Conservation (phyloP, 495 filamentous ascomycete genomes). For the Penicillium steckii region DNA sequence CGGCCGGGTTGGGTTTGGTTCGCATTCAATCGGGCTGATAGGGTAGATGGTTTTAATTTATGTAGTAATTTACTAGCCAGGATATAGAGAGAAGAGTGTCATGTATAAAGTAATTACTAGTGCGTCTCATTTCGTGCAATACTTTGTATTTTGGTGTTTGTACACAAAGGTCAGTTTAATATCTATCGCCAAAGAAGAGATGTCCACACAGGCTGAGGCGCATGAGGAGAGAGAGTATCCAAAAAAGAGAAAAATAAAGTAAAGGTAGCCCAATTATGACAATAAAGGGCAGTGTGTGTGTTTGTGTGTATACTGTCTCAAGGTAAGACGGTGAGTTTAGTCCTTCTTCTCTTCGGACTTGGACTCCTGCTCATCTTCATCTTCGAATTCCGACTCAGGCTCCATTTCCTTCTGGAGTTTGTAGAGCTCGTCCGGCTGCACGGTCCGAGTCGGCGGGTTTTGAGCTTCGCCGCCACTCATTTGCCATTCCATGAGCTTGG, state of each 20-base stretch:
- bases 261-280: not conserved
- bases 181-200: constrained; percentile 19
- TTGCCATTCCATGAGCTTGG: constrained; percentile 98
- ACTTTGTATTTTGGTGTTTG: constrained; percentile 12
- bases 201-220: constrained; percentile 6
- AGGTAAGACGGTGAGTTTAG: constrained; percentile 3
- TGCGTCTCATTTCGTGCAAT: not conserved
- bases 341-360: constrained; percentile 20
- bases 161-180: constrained; percentile 14
- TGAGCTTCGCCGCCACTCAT: constrained; percentile 75
- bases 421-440: constrained; percentile 34
- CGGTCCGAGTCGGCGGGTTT: constrained; percentile 23
- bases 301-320: no score
- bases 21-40: no score
- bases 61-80: no score
- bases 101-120: not conserved
- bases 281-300: not conserved
- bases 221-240: constrained; percentile 18
- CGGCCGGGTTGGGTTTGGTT: no score
- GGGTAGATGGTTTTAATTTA: no score
- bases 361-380: constrained; percentile 20
- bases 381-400: constrained; percentile 19
- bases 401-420: constrained; percentile 32
- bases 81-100: no score
- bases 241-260: constrained; percentile 1